These are phyloP conservation scores for Isoetes taiwanensis DNA, from an alignment of 75 land plant genomes.

Conservation along the genomic window DNA sequence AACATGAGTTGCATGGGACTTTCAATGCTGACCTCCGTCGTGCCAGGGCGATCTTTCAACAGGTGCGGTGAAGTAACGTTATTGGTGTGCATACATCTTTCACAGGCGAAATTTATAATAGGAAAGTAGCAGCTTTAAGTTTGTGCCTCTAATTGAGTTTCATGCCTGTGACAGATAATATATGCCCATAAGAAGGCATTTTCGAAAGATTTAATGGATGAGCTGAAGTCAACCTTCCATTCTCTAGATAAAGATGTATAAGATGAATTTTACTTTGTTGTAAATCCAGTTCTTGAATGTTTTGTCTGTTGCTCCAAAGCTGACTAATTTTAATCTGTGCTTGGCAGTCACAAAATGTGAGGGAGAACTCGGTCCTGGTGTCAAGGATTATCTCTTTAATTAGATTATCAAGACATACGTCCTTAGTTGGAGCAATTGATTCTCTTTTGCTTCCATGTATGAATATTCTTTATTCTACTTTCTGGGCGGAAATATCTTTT, in stretches of 20 bases:
- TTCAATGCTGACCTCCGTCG: conserved; percentile 19
- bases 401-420: too few relatives aligned
- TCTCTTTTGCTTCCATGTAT: conserved; percentile 17
- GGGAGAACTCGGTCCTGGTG: not conserved
- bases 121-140: not conserved
- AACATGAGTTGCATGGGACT: conserved; percentile 4
- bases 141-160: not conserved
- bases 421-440: too few relatives aligned
- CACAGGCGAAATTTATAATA: not conserved
- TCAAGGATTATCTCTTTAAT: not conserved
- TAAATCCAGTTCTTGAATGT: too few relatives aligned
- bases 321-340: not conserved
- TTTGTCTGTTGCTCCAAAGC: too few relatives aligned
- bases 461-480: conserved; percentile 9
- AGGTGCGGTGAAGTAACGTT: conserved; percentile 24
- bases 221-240: too few relatives aligned
- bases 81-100: not conserved
- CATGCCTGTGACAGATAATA: not conserved
- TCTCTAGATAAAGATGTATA: not conserved
- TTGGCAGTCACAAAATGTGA: not conserved
- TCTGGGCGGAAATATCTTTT: not conserved
- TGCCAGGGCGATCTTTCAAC: conserved; percentile 46
- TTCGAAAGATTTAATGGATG: too few relatives aligned
- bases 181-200: conserved; percentile 6
- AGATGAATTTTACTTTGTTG: not conserved